phyloP scores from a whole-genome alignment of 106 monocot genomes.

The Amphibolis antarctica region DNA sequence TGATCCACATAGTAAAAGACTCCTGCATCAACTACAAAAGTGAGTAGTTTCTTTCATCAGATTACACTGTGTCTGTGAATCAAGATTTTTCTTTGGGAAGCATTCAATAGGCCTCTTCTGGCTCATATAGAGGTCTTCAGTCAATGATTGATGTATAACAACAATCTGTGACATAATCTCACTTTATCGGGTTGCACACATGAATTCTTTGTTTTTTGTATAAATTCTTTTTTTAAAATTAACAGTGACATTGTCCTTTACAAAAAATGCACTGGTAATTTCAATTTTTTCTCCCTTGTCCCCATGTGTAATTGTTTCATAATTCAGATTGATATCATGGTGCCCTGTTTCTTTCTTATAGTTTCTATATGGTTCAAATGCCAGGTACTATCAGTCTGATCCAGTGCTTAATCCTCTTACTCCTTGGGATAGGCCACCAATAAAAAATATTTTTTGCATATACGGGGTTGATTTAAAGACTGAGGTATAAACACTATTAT shows the following conservation, averaged over 20 bases:
- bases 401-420: constrained; percentile 94
- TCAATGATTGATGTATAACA: too few species aligned
- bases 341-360: background rate
- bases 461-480: constrained; percentile 96
- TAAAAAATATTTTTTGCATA: constrained; percentile 94
- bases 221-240: background rate
- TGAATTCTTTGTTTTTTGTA: too few species aligned
- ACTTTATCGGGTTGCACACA: too few species aligned
- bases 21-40: constrained; percentile 69
- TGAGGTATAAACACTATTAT: constrained; percentile 42
- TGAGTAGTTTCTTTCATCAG: constrained; percentile 18
- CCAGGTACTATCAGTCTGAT: constrained; percentile 77
- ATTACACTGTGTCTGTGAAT: background rate
- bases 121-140: background rate
- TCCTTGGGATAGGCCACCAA: constrained; percentile 96
- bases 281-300: background rate
- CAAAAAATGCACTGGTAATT: background rate
- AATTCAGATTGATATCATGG: background rate
- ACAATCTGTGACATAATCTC: too few species aligned
- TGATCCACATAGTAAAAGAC: constrained; percentile 65
- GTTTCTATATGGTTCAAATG: constrained; percentile 8
- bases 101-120: background rate
- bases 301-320: background rate
- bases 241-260: background rate
- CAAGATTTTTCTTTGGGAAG: background rate